Evolutionary conservation across 345 rosid species (phyloP).

Genomic region (Clausena lansium): DNA sequence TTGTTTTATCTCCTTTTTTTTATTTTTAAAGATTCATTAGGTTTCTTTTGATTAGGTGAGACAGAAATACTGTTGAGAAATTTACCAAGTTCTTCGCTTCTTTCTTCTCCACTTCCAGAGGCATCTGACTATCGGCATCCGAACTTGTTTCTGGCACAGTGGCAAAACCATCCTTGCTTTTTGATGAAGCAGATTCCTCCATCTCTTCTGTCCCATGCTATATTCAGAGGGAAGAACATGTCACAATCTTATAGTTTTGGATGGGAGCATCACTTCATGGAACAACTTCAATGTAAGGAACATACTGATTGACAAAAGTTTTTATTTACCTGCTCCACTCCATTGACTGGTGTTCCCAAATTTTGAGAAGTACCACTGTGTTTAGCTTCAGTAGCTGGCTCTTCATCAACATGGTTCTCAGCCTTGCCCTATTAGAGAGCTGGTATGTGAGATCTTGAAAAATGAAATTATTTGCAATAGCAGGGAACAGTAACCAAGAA

Average conservation of each 20-base stretch:
- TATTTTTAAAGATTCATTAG: neutral
- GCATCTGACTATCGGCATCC: conserved; percentile 33
- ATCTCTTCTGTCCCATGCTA: conserved; percentile 40
- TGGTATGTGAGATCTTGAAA: conserved; percentile 8
- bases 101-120: conserved; percentile 34
- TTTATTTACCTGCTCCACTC: conserved; percentile 37
- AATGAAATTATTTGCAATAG: conserved; percentile 14
- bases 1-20: neutral
- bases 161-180: conserved; percentile 33
- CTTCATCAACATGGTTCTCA: conserved; percentile 27
- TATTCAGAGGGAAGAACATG: conserved; percentile 15
- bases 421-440: conserved; percentile 25
- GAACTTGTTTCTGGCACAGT: conserved; percentile 38
- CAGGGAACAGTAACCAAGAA: neutral
- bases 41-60: neutral
- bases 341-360: conserved; percentile 28
- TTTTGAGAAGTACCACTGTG: conserved; percentile 25
- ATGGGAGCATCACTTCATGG: neutral
- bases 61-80: neutral
- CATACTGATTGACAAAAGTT: neutral
- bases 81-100: conserved; percentile 40
- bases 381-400: conserved; percentile 34
- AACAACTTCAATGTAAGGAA: neutral
- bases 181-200: conserved; percentile 33
- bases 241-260: conserved; percentile 8